Conservation (phyloP, 768 basidiomycete genomes). For the Agaricus blazei region DNA sequence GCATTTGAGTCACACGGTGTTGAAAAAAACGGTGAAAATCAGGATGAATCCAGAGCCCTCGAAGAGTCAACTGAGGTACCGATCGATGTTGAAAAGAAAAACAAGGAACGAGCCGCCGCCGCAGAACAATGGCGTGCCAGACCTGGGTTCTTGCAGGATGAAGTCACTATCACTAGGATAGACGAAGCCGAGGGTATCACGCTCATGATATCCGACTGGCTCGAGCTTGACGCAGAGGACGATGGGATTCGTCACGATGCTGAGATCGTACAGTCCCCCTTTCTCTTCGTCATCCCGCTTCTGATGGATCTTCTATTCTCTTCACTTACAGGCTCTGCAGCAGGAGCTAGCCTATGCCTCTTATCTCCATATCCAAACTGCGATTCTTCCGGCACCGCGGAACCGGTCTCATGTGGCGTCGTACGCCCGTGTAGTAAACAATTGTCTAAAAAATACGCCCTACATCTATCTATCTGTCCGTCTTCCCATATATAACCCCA, state of each 20-base stretch:
- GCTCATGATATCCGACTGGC: constrained; percentile 86
- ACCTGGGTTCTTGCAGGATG: constrained; percentile 74
- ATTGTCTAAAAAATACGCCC: constrained; percentile 63
- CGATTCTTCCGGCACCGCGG: constrained; percentile 85
- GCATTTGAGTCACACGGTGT: constrained; percentile 15
- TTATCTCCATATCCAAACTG: constrained; percentile 82
- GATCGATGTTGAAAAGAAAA: constrained; percentile 21
- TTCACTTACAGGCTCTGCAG: constrained; percentile 63
- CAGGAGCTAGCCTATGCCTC: constrained; percentile 93
- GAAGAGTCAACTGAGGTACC: not conserved
- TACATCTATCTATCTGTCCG: constrained; percentile 80
- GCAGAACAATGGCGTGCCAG: constrained; percentile 87
- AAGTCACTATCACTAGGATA: constrained; percentile 86
- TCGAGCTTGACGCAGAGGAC: constrained; percentile 89
- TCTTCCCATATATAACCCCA: constrained; percentile 77
- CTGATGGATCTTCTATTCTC: not conserved
- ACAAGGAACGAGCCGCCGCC: constrained; percentile 46
- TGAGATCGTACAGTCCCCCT: constrained; percentile 60
- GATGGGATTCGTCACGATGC: constrained; percentile 95
- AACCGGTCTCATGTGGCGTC: constrained; percentile 82
- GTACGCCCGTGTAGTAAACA: constrained; percentile 87
- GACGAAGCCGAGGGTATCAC: constrained; percentile 74
- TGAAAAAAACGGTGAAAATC: not conserved
- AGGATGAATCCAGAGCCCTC: not conserved
- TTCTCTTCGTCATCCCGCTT: constrained; percentile 10